Evolutionary conservation across 192 early-diverging fungal species (phyloP).

Genomic region (Thamnidium elegans): DNA sequence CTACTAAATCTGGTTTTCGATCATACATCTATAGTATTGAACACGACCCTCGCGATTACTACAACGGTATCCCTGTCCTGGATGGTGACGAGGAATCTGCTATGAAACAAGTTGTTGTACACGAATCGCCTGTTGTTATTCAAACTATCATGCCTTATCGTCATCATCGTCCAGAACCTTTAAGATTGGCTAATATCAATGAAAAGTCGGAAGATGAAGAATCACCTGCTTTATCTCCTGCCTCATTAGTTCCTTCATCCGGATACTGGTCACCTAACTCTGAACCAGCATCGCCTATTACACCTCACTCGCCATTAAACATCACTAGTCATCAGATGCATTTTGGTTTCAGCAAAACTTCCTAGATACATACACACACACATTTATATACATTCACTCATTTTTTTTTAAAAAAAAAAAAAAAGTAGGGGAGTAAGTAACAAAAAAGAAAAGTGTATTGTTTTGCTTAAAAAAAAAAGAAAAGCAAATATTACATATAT

Average conservation of each 20-base stretch:
- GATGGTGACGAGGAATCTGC: background rate
- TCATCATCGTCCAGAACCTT: conserved; percentile 3
- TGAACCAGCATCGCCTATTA: conserved; percentile 6
- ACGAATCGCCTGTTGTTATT: too few species aligned
- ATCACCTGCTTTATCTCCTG: background rate
- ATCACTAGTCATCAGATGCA: background rate
- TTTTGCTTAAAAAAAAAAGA: too few species aligned
- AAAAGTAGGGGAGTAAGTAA: too few species aligned
- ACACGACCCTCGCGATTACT: background rate
- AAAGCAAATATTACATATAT: too few species aligned
- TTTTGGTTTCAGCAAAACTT: background rate
- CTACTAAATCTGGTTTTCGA: conserved; percentile 11
- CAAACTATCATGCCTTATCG: too few species aligned
- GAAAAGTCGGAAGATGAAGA: background rate
- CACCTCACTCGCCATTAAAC: conserved; percentile 3
- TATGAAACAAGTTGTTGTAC: too few species aligned
- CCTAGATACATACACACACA: too few species aligned
- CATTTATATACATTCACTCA: too few species aligned
- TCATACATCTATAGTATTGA: conserved; percentile 20
- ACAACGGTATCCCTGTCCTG: background rate
- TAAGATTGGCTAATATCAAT: background rate
- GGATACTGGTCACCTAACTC: conserved; percentile 1
- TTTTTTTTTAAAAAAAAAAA: too few species aligned
- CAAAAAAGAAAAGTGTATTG: too few species aligned
- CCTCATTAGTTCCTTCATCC: background rate